Conservation (phyloP, 2,329 filamentous ascomycete genomes). For the Cercospora sp. region DNA sequence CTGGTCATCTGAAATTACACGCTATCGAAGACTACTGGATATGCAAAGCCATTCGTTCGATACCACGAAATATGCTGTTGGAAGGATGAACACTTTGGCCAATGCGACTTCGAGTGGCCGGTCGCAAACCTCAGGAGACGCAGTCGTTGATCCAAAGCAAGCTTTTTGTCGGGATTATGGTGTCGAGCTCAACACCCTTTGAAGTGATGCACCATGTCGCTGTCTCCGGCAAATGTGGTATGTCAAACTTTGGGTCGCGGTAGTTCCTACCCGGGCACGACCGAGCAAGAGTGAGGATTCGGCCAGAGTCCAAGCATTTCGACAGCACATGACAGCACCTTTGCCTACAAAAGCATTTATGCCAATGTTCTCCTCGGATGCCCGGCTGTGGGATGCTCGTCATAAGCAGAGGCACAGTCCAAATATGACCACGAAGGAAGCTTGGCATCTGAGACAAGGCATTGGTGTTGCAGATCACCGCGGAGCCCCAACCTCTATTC, state of each 20-base stretch:
- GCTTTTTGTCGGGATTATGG: constrained; percentile 30
- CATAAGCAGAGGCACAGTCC: neutral
- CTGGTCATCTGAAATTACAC: constrained; percentile 28
- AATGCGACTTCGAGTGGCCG: constrained; percentile 18
- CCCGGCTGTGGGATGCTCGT: neutral
- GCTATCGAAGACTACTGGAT: constrained; percentile 27
- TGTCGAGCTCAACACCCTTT: constrained; percentile 25
- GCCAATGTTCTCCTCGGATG: neutral
- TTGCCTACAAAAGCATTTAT: neutral
- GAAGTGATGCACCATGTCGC: neutral
- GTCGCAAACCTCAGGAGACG: constrained; percentile 6
- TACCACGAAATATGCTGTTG: constrained; percentile 26
- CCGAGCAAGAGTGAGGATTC: neutral
- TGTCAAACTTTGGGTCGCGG: neutral
- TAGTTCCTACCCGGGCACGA: neutral
- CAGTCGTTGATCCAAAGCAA: constrained; percentile 22
- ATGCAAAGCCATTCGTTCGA: constrained; percentile 31
- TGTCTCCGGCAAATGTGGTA: neutral
- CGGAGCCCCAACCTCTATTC: neutral
- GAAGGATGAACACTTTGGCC: constrained; percentile 26
- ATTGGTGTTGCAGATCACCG: neutral
- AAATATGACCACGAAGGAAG: constrained; percentile 4
- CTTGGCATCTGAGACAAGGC: neutral
- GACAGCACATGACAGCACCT: neutral
- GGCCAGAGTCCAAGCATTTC: neutral